Conservation (phyloP, 208 protist genomes). For the Tritrichomonas musculus region DNA sequence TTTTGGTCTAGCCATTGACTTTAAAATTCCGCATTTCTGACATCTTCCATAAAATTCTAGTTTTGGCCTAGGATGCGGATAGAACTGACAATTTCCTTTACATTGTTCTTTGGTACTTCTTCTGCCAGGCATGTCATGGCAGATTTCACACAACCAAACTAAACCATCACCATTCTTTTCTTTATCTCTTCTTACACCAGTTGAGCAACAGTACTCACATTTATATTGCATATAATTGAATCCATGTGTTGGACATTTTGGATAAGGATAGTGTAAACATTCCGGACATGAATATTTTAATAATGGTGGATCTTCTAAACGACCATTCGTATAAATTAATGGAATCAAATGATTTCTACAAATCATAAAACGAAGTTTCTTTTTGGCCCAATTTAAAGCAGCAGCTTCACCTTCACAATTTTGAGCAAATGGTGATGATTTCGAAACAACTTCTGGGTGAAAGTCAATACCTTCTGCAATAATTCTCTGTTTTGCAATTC, state of each 20-base stretch:
- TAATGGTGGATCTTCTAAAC: neutral
- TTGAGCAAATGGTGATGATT: neutral
- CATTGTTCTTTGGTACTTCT: neutral
- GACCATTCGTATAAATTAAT: neutral
- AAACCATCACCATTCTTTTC: neutral
- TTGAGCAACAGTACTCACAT: neutral
- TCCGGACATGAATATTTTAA: neutral
- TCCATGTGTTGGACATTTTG: neutral
- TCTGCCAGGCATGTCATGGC: neutral
- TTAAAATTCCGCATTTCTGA: neutral
- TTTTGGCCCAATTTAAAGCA: neutral
- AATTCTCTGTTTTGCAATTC: neutral
- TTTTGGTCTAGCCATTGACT: neutral
- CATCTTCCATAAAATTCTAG: neutral
- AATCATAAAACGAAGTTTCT: neutral
- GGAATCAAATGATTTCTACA: neutral
- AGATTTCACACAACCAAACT: neutral
- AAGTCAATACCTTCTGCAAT: neutral
- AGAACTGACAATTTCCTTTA: conserved; percentile 15
- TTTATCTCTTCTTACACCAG: neutral
- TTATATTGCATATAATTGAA: conserved; percentile 19
- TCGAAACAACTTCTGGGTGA: conserved; percentile 1
- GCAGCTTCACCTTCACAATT: neutral
- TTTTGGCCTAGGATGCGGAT: neutral
- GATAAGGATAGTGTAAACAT: neutral